Percentiles rank a stretch among this genome's conserved stretches.
Conservation (phyloP, 148 eudicot species). For the Cornus kousa region DNA sequence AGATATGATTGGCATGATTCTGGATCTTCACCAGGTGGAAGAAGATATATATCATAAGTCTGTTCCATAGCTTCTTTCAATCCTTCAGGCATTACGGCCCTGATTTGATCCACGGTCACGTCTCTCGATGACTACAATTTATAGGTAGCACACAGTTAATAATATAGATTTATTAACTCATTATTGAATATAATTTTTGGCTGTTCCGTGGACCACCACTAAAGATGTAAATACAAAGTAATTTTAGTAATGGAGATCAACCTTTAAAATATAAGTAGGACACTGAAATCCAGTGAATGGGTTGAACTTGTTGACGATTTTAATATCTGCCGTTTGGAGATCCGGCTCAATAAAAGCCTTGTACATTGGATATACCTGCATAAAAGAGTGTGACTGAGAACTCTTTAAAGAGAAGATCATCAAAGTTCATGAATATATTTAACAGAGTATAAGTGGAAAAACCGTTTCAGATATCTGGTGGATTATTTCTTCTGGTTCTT, state of each 20-base stretch:
- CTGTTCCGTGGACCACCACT: background rate
- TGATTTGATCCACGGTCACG: conserved; percentile 64
- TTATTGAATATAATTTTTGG: background rate
- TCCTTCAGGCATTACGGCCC: conserved; percentile 51
- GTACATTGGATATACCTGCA: conserved; percentile 96
- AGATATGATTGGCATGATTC: conserved; percentile 95
- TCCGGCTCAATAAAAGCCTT: conserved; percentile 98
- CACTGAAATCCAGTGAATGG: conserved; percentile 92
- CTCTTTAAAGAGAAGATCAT: conserved; percentile 5
- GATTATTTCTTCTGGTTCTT: conserved; percentile 92
- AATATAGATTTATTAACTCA: background rate
- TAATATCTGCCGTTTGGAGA: conserved; percentile 88
- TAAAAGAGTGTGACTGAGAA: conserved; percentile 23
- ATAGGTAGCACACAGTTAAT: conserved; percentile 11
- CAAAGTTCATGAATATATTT: conserved; percentile 2
- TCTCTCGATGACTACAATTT: conserved; percentile 59
- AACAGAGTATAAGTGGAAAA: conserved; percentile 20
- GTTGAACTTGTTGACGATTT: conserved; percentile 88
- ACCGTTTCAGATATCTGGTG: conserved; percentile 99
- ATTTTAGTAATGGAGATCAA: conserved; percentile 17
- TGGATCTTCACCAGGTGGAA: conserved; percentile 99
- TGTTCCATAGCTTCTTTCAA: conserved; percentile 57
- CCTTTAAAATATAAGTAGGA: conserved; percentile 91
- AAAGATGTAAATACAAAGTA: background rate
- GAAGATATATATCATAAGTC: conserved; percentile 88